These are phyloP conservation scores for Pythium pectinolyticum DNA, from an alignment of 352 stramenopile genomes.

Conservation along the genomic window DNA sequence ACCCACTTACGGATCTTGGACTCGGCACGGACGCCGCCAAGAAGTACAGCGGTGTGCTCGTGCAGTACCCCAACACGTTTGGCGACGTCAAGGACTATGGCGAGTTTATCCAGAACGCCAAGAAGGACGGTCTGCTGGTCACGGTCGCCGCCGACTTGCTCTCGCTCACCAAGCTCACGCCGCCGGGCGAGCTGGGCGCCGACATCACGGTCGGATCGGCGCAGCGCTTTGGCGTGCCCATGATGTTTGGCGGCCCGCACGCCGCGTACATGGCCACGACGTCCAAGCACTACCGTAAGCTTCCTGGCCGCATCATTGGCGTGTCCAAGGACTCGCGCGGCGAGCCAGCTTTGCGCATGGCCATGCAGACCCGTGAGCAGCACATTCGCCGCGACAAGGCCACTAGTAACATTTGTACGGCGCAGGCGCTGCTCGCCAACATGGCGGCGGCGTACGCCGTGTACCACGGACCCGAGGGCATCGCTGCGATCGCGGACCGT, in stretches of 20 bases:
- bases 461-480: slow-evolving; percentile 97
- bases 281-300: slow-evolving; percentile 95
- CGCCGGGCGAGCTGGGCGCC: slow-evolving; percentile 93
- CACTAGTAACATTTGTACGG: slow-evolving; percentile 99
- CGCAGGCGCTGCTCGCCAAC: slow-evolving; percentile 98
- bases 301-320: slow-evolving; percentile 98
- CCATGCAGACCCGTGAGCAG: slow-evolving; percentile 99
- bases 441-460: slow-evolving; percentile 98
- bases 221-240: slow-evolving; percentile 98
- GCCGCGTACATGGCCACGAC: slow-evolving; percentile 97
- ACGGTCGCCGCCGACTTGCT: slow-evolving; percentile 97
- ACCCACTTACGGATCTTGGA: slow-evolving; percentile 73
- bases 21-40: slow-evolving; percentile 71
- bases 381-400: slow-evolving; percentile 99
- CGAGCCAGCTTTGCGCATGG: slow-evolving; percentile 96
- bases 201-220: slow-evolving; percentile 98
- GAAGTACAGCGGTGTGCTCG: slow-evolving; percentile 94
- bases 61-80: slow-evolving; percentile 99
- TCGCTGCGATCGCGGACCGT: slow-evolving; percentile 92
- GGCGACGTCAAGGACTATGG: slow-evolving; percentile 92
- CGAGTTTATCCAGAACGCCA: slow-evolving; percentile 85
- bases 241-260: slow-evolving; percentile 99
- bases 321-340: slow-evolving; percentile 96
- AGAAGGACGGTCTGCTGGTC: slow-evolving; percentile 90
- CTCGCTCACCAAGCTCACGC: slow-evolving; percentile 93